phyloP scores from a whole-genome alignment of 345 rosid genomes.

The Populus euphratica region DNA sequence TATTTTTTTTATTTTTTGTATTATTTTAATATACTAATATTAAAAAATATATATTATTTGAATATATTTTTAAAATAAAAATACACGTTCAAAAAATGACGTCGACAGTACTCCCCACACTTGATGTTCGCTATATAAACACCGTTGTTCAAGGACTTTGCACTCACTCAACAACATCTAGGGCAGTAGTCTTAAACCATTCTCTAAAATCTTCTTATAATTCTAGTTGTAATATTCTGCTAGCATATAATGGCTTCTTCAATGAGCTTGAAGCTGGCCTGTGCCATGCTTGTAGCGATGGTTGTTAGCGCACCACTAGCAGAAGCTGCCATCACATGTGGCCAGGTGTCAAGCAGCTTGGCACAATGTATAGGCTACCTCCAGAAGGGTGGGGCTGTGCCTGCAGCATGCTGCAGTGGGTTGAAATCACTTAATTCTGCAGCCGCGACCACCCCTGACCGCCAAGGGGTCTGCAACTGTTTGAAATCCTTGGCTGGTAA shows the following conservation, averaged over 20 bases:
- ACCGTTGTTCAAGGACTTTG: background rate
- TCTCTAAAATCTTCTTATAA: background rate
- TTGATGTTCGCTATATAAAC: background rate
- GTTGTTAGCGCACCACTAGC: slow-evolving; percentile 22
- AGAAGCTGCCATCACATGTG: slow-evolving; percentile 30
- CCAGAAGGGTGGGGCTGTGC: background rate
- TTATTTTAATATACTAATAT: too few relatives aligned
- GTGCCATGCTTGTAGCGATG: slow-evolving; percentile 19
- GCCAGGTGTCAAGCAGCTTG: slow-evolving; percentile 14
- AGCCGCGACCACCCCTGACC: slow-evolving; percentile 29
- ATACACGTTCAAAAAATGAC: too few relatives aligned
- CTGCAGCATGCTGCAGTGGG: slow-evolving; percentile 22
- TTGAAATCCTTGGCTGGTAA: slow-evolving; percentile 9
- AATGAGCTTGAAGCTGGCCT: too few relatives aligned
- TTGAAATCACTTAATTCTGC: slow-evolving; percentile 5
- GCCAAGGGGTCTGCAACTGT: slow-evolving; percentile 31
- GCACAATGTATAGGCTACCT: slow-evolving; percentile 21
- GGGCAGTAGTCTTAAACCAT: background rate
- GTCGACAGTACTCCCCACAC: too few relatives aligned
- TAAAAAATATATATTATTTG: too few relatives aligned
- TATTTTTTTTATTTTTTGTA: too few relatives aligned
- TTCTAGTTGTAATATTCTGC: too few relatives aligned
- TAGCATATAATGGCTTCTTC: too few relatives aligned
- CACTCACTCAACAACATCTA: background rate
- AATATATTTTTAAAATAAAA: too few relatives aligned